Evolutionary conservation across 805 yeast genomes (phyloP).

Genomic region (Wickerhamomyces chambardii): DNA sequence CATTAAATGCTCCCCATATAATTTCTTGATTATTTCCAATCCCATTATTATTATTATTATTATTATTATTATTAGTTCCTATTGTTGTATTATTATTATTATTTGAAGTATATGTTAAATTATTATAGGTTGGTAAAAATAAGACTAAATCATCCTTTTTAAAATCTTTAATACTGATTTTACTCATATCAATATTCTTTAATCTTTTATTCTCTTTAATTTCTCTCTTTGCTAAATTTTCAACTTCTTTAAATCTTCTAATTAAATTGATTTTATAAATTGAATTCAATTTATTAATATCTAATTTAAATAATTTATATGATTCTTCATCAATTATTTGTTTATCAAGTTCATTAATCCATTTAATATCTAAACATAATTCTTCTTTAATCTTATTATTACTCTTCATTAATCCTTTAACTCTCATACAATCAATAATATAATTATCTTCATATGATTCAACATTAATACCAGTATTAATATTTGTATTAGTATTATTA

Average conservation of each 20-base stretch:
- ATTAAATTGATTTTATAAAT: slow-evolving; percentile 37
- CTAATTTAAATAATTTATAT: slow-evolving; percentile 4
- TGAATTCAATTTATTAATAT: slow-evolving; percentile 15
- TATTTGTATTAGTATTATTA: not conserved
- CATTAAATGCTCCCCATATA: slow-evolving; percentile 88
- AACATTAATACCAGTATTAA: slow-evolving; percentile 15
- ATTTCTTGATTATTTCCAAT: too few relatives aligned
- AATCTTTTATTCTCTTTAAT: slow-evolving; percentile 60
- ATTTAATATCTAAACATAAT: slow-evolving; percentile 26
- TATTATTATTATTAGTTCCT: too few relatives aligned
- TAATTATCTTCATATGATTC: slow-evolving; percentile 22
- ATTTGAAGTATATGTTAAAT: not conserved
- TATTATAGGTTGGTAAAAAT: slow-evolving; percentile 62
- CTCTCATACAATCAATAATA: slow-evolving; percentile 53
- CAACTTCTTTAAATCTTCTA: slow-evolving; percentile 82
- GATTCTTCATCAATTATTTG: slow-evolving; percentile 6
- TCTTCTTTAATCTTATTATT: slow-evolving; percentile 26
- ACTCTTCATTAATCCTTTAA: slow-evolving; percentile 62
- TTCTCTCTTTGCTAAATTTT: slow-evolving; percentile 75
- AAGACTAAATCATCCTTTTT: slow-evolving; percentile 69
- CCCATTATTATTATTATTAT: too few relatives aligned
- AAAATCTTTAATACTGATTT: slow-evolving; percentile 62
- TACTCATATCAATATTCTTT: slow-evolving; percentile 36
- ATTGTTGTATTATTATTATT: too few relatives aligned
- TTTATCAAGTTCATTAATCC: too few relatives aligned